These are phyloP conservation scores for Russula virescens DNA, from an alignment of 768 basidiomycete species.

Conservation along the genomic window DNA sequence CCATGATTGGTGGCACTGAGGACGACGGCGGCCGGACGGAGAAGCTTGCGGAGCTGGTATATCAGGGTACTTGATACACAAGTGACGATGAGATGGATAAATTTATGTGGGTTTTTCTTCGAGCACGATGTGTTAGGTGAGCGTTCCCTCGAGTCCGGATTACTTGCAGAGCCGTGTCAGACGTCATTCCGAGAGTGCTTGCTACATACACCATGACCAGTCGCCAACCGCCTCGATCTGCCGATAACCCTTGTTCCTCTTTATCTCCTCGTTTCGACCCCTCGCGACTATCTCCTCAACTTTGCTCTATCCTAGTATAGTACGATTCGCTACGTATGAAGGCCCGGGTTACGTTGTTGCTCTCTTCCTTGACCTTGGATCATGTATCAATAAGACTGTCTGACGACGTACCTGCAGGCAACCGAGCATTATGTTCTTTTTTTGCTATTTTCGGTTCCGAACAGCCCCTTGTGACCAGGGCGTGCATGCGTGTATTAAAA, in stretches of 20 bases:
- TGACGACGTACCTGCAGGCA: background rate
- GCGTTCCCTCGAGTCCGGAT: too few species aligned
- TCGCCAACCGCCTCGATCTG: background rate
- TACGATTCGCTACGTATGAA: background rate
- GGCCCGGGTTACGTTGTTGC: background rate
- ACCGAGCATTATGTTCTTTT: too few species aligned
- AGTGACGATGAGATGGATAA: slow-evolving; percentile 15
- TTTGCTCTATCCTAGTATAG: background rate
- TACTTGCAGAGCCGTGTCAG: too few species aligned
- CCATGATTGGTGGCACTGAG: background rate
- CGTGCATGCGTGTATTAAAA: too few species aligned
- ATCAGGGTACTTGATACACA: slow-evolving; percentile 48
- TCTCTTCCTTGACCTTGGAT: background rate
- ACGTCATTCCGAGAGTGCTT: background rate
- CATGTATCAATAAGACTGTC: background rate
- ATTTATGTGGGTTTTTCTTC: background rate
- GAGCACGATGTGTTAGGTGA: too few species aligned
- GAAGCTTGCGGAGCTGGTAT: slow-evolving; percentile 47
- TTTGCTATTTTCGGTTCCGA: too few species aligned
- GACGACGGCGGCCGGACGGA: slow-evolving; percentile 1
- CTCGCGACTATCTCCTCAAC: background rate
- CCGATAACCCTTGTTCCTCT: background rate
- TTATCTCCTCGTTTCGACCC: background rate
- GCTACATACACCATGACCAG: background rate
- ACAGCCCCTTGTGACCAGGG: too few species aligned